phyloP scores from a whole-genome alignment of 768 basidiomycete genomes.

The Boletus rubescentipes region DNA sequence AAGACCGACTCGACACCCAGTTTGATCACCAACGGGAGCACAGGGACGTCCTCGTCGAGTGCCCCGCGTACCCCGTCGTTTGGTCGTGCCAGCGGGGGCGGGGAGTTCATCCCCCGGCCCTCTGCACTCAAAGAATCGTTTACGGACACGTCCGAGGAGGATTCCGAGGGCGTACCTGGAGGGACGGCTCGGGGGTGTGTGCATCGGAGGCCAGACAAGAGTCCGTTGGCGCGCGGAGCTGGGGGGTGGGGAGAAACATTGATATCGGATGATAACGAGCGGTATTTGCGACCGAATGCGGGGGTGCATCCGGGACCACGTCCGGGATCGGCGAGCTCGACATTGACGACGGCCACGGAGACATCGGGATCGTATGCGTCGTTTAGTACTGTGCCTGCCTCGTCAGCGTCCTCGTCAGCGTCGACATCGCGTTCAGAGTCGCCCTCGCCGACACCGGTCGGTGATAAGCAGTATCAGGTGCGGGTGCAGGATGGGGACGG shows the following conservation, averaged over 20 bases:
- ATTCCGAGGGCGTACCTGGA: constrained; percentile 1
- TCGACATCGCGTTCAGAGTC: constrained; percentile 19
- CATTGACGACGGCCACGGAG: constrained; percentile 22
- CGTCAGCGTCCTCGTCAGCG: constrained; percentile 10
- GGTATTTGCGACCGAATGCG: not conserved
- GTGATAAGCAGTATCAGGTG: not conserved
- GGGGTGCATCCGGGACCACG: constrained; percentile 2
- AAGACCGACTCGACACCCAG: constrained; percentile 21
- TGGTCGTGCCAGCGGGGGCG: not conserved
- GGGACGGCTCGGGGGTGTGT: not conserved
- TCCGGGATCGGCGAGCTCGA: constrained; percentile 21
- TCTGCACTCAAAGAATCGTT: constrained; percentile 23
- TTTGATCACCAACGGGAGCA: constrained; percentile 20
- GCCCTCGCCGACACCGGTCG: not conserved
- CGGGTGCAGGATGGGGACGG: not conserved
- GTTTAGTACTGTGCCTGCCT: constrained; percentile 20
- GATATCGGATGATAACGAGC: constrained; percentile 9
- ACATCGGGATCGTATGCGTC: constrained; percentile 22
- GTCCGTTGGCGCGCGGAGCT: constrained; percentile 4
- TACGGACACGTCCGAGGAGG: constrained; percentile 21
- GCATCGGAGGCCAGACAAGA: constrained; percentile 5
- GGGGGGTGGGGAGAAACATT: not conserved
- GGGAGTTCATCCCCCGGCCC: constrained; percentile 13
- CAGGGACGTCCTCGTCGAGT: constrained; percentile 20
- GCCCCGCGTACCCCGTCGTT: constrained; percentile 8